A percentile compares a stretch with the other conserved stretches of the same genome.
phyloP scores from a whole-genome alignment of 768 basidiomycete species.

The Tulasnella sp. region DNA sequence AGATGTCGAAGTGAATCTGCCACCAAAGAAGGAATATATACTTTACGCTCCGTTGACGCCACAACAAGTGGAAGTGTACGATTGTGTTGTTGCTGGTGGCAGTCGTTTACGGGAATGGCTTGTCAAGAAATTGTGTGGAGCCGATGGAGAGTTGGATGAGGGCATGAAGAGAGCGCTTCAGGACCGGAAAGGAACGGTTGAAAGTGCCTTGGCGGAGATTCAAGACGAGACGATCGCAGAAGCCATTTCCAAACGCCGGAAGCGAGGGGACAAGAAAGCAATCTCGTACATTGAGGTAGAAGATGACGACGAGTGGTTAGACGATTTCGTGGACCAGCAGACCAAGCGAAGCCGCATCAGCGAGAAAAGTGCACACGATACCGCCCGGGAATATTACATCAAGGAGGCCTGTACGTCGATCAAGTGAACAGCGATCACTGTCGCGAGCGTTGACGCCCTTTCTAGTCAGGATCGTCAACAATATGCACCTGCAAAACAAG shows the following conservation, averaged over 20 bases:
- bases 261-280: conserved; percentile 26
- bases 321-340: conserved; percentile 35
- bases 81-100: conserved; percentile 58
- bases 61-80: conserved; percentile 74
- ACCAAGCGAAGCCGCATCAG: conserved; percentile 31
- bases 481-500: conserved; percentile 85
- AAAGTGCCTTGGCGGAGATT: conserved; percentile 22
- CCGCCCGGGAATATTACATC: conserved; percentile 45
- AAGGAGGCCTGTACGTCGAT: conserved; percentile 45
- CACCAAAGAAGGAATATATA: conserved; percentile 90
- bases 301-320: conserved; percentile 56
- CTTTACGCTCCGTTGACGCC: conserved; percentile 80
- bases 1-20: conserved; percentile 81
- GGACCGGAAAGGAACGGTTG: conserved; percentile 16
- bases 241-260: conserved; percentile 20
- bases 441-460: background rate
- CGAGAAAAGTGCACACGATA: conserved; percentile 32
- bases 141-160: conserved; percentile 7
- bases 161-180: conserved; percentile 21
- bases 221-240: conserved; percentile 24
- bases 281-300: conserved; percentile 42
- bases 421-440: background rate
- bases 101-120: conserved; percentile 36
- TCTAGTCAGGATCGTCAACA: conserved; percentile 73
- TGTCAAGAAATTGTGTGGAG: conserved; percentile 33